phyloP scores from a whole-genome alignment of 805 yeast genomes.

The Grigorovia transvaalensis region DNA sequence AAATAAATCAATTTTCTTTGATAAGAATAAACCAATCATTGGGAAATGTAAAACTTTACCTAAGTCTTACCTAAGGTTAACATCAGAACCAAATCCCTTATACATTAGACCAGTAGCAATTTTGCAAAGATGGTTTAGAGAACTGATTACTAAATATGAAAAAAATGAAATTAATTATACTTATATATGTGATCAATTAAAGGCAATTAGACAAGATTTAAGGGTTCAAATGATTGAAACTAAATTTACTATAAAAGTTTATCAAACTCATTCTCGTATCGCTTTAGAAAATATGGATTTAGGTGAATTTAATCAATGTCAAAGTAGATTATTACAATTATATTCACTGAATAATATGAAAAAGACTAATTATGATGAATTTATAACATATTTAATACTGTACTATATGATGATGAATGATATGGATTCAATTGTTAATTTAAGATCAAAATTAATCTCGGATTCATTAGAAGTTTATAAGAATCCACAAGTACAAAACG shows the following conservation, averaged over 20 bases:
- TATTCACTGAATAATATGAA: constrained; percentile 37
- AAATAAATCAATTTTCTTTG: constrained; percentile 24
- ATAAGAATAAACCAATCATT: constrained; percentile 33
- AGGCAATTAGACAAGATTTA: constrained; percentile 85
- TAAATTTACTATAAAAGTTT: constrained; percentile 66
- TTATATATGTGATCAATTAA: constrained; percentile 80
- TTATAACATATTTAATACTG: constrained; percentile 59
- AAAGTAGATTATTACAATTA: constrained; percentile 60
- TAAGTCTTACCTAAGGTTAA: constrained; percentile 70
- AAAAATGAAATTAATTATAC: constrained; percentile 47
- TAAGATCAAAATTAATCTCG: constrained; percentile 14
- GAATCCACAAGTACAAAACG: constrained; percentile 15
- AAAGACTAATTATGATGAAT: constrained; percentile 42
- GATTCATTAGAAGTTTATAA: constrained; percentile 10
- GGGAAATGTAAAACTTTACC: constrained; percentile 64
- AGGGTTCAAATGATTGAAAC: constrained; percentile 82
- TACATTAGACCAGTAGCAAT: constrained; percentile 65
- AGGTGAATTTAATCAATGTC: constrained; percentile 95
- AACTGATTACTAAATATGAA: constrained; percentile 43
- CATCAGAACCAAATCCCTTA: constrained; percentile 85
- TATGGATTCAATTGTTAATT: constrained; percentile 23
- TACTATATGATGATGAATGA: constrained; percentile 70
- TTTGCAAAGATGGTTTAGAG: constrained; percentile 45
- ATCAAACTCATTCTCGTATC: constrained; percentile 79
- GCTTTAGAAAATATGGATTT: constrained; percentile 75